Conservation (phyloP, 208 protist species). For the Acanthamoeba polyphaga region DNA sequence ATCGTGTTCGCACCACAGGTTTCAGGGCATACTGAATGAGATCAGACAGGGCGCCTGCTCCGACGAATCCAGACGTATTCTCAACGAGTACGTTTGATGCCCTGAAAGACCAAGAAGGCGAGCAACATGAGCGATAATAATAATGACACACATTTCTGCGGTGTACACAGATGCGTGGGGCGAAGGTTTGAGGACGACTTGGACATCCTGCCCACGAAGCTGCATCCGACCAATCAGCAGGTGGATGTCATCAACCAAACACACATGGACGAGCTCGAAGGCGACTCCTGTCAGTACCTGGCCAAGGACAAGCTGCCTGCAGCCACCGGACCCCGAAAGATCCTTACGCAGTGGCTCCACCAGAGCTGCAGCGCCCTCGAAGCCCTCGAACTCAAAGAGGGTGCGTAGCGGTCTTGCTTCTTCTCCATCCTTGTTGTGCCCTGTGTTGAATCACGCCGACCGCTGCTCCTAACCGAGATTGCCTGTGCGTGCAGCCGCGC, state of each 20-base stretch:
- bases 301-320: background rate
- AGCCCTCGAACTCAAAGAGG: background rate
- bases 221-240: background rate
- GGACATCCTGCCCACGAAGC: background rate
- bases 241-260: background rate
- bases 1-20: background rate
- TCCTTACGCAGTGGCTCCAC: background rate
- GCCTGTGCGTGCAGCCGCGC: conserved; percentile 81
- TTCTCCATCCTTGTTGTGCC: background rate
- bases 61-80: background rate
- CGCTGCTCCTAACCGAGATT: background rate
- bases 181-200: background rate
- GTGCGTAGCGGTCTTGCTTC: background rate
- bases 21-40: background rate
- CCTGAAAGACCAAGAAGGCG: no score
- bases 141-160: no score
- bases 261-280: background rate
- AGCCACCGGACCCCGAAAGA: background rate
- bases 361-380: conserved; percentile 1
- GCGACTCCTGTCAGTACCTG: background rate
- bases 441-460: background rate
- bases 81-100: background rate
- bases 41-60: background rate
- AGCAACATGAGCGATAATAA: no score
- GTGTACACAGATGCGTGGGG: background rate